Evolutionary conservation across 805 yeast genomes (phyloP), one percentile per base, ranked within the genome.

Genomic region (Candida coleopterorum): DNA sequence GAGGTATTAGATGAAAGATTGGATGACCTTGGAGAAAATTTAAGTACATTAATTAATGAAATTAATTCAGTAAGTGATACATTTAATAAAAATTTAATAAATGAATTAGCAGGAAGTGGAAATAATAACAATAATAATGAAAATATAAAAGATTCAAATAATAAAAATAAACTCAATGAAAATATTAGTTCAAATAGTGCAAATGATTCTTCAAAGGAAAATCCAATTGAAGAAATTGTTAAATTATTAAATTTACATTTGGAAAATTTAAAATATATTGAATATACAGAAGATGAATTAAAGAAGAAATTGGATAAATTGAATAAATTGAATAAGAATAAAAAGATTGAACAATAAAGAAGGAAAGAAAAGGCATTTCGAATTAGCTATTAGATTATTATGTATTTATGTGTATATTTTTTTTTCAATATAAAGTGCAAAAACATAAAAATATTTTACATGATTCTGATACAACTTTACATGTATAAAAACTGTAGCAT

Each of bases 181-280:
- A n/a, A n/a, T n/a, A n/a, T n/a, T n/a, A n/a, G n/a, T n/a, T n/a
- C n/a, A n/a, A n/a, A n/a, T n/a, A 16, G 7, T 6, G 32, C 15
- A 6, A 29, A 18, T 21, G 34, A 30, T 10, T 39, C 44, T 18
- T 53, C 44, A 12, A 20, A 32, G n/a, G 74, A 66, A 18, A 70
- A 62, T 44, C 69, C 79, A 4, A 58, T 79, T 30, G 79, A 77
- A 46, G 88, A 81, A 53, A 75, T 90, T 43, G 81, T 93, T 21
- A 81, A 79, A 56, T 69, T 93, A 44, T 72, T 93, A 53, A 89
- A 90, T 55, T 77, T 86, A 31, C 97, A 93, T 58, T 67, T 93
- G 58, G 93, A 89, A 43, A 86, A 95, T 44, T 72, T 93, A 61
- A 87, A 81, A 55, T 88, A 89, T 71, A 75, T 93, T 39, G 96